Evolutionary conservation across 208 protist species (phyloP).

Genomic region (Trypanosoma cruzi): DNA sequence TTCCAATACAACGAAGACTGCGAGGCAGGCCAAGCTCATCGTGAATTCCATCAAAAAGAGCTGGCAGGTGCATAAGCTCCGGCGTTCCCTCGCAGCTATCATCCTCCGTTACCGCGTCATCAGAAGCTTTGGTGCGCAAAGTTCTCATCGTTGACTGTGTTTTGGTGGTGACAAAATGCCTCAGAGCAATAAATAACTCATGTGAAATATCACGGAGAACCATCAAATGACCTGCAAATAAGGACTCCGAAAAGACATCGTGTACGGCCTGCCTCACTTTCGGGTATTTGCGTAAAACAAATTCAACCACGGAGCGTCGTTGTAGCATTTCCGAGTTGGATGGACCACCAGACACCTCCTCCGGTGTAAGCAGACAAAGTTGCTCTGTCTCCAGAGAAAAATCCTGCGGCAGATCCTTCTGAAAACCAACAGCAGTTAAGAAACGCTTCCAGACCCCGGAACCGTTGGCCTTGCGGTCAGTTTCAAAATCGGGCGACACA

Average conservation of each 20-base stretch:
- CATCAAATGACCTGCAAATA: slow-evolving; percentile 32
- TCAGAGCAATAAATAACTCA: slow-evolving; percentile 37
- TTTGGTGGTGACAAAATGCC: slow-evolving; percentile 27
- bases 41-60: slow-evolving; percentile 58
- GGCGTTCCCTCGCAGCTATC: neutral
- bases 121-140: neutral
- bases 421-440: slow-evolving; percentile 14
- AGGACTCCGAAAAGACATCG: slow-evolving; percentile 20
- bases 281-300: slow-evolving; percentile 17
- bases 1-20: slow-evolving; percentile 17
- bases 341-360: neutral
- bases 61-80: neutral
- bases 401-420: slow-evolving; percentile 2
- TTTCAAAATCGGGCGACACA: slow-evolving; percentile 13
- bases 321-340: neutral
- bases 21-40: slow-evolving; percentile 68
- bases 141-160: neutral
- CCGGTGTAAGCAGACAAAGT: slow-evolving; percentile 2
- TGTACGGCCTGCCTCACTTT: slow-evolving; percentile 20
- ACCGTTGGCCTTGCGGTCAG: neutral
- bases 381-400: slow-evolving; percentile 2
- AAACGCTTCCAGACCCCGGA: slow-evolving; percentile 11
- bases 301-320: slow-evolving; percentile 12
- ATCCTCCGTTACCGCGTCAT: neutral
- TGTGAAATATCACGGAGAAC: slow-evolving; percentile 32